Conservation (phyloP, 371 early-diverging fungal species). For the Actinomortierella ambigua region DNA sequence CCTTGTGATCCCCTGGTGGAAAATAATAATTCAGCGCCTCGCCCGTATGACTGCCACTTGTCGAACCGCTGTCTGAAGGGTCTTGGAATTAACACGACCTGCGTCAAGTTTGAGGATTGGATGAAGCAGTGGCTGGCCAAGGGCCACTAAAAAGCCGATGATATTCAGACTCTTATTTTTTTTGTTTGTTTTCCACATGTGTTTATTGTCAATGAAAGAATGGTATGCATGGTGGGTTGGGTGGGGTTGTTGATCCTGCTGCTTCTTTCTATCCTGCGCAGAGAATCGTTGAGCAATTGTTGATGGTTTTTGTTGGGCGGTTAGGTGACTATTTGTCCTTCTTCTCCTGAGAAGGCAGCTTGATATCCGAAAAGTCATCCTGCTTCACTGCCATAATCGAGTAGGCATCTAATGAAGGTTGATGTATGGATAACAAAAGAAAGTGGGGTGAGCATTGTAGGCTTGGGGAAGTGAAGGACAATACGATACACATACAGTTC, state of each 20-base stretch:
- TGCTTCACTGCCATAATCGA: constrained; percentile 44
- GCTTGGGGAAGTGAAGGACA: not conserved
- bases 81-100: constrained; percentile 54
- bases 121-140: constrained; percentile 34
- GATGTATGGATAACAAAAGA: not conserved
- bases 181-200: too few species aligned
- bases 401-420: constrained; percentile 25
- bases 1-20: not conserved
- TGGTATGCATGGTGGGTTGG: too few species aligned
- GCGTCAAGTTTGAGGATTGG: constrained; percentile 67
- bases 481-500: too few species aligned
- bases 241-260: too few species aligned
- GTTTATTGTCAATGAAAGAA: too few species aligned
- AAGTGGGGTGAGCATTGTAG: too few species aligned
- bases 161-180: too few species aligned
- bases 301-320: too few species aligned
- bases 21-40: constrained; percentile 47
- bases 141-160: not conserved
- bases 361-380: constrained; percentile 47
- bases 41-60: constrained; percentile 71
- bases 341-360: constrained; percentile 16
- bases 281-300: too few species aligned
- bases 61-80: constrained; percentile 60
- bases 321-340: too few species aligned
- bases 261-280: too few species aligned